Base-by-base conservation (phyloP, 2,329 filamentous ascomycete genomes). In the Thermoascus crustaceus region DNA sequence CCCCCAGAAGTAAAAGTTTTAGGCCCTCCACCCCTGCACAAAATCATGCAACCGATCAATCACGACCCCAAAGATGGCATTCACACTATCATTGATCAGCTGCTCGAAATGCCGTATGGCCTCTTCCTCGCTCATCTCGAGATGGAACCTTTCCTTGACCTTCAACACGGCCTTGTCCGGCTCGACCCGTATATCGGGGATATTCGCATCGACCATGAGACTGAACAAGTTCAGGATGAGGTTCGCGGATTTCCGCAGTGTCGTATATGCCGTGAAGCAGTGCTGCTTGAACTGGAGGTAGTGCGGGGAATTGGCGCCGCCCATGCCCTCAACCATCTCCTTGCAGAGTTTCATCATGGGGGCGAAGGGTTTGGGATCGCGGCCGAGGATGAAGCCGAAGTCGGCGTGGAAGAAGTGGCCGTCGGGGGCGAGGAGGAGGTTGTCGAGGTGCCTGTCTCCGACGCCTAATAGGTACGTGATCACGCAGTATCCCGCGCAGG, bases 271-370 rank as follows among this genome's bases (percentile, higher is more conserved):
- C 3, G 94, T 83, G 62, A 94, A 95, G 58, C 87, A 94, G 61
- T 96, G 94, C 51, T 93, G 85, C 56, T 91, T 91, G 65, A 98
- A 98, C 35, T 82, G 76, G 27, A 80, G 71, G 60, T 94, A 98
- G 43, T 93, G 81, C 14, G 84, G 76, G 3, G 83, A 86, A 21
- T 75, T 73, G 5, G 80, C 73, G 8, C 91, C 91, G 25, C 93
- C 93, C 86, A 98, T 95, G 43, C 88, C 91, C 53, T 98, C 91
- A 3, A 96, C 85, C 91, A 98, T 98, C 55, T 98, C 89, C 49
- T 88, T 89, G 54, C 83, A 89, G 6, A 98, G 76, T 61, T 98
- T 98, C 81, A 98, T 94, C 34, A 89, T 79, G 0, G 91, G 91
- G 0, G 91, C 89, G 55, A 98, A 96, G 0, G 91, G 91, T 55